These are phyloP conservation scores for Scheffersomyces stambukii DNA, from an alignment of 1,139 yeast species.

Conservation along the genomic window DNA sequence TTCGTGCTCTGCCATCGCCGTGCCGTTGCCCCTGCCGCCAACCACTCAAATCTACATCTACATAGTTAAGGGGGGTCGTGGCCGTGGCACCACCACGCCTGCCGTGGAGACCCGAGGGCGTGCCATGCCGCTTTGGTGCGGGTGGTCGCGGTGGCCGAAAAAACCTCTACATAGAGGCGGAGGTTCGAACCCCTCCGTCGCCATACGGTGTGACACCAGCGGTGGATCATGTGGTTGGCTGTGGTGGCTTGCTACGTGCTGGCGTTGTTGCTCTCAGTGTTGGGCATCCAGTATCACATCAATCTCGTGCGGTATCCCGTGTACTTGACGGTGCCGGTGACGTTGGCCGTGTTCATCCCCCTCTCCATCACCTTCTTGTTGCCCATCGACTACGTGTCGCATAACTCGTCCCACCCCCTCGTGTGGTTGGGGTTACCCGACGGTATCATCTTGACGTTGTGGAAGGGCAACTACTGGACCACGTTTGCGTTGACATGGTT, in stretches of 20 bases:
- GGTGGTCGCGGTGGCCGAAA: not conserved
- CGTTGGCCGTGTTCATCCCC: slow-evolving; percentile 42
- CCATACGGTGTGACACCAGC: too few relatives aligned
- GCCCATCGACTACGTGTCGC: slow-evolving; percentile 40
- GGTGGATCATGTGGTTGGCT: slow-evolving; percentile 27
- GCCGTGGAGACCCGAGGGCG: not conserved
- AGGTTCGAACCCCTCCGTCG: not conserved
- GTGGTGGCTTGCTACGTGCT: slow-evolving; percentile 24
- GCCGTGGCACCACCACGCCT: not conserved
- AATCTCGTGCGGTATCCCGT: slow-evolving; percentile 33
- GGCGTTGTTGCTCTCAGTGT: slow-evolving; percentile 26
- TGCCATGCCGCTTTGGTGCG: not conserved
- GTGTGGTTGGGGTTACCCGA: slow-evolving; percentile 33
- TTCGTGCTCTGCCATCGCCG: slow-evolving; percentile 1
- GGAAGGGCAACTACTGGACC: slow-evolving; percentile 79
- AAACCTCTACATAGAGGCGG: not conserved
- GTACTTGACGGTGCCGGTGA: slow-evolving; percentile 29
- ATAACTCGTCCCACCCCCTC: slow-evolving; percentile 17
- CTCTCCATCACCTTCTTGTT: slow-evolving; percentile 36
- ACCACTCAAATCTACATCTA: too few relatives aligned
- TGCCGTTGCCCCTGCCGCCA: too few relatives aligned
- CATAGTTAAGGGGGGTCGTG: too few relatives aligned
- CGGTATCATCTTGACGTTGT: slow-evolving; percentile 47
- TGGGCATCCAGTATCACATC: slow-evolving; percentile 36
- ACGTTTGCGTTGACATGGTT: slow-evolving; percentile 77